These are phyloP conservation scores for Lithohypha guttulata DNA, from an alignment of 2,329 filamentous ascomycete genomes.

Conservation along the genomic window DNA sequence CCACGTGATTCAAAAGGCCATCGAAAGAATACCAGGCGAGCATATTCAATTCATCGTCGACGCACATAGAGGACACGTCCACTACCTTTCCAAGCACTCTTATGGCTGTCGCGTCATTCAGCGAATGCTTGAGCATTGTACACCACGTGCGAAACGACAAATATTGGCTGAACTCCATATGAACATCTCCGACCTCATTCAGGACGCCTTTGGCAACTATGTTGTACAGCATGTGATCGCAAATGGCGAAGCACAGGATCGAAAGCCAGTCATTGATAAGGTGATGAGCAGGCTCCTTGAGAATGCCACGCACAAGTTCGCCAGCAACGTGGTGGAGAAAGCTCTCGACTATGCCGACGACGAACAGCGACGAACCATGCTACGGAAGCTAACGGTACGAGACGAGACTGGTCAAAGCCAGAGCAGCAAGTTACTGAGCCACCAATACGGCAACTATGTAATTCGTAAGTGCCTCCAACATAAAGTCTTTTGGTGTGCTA, in stretches of 20 bases:
- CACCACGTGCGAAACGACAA: conserved; percentile 55
- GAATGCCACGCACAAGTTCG: conserved; percentile 89
- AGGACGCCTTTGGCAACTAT: conserved; percentile 90
- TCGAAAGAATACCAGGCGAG: conserved; percentile 65
- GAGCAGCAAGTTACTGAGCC: conserved; percentile 70
- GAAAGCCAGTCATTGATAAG: conserved; percentile 58
- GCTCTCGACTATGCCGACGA: conserved; percentile 64
- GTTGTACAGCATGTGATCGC: conserved; percentile 87
- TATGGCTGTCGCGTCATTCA: conserved; percentile 93
- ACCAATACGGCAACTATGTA: conserved; percentile 92
- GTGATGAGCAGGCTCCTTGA: conserved; percentile 61
- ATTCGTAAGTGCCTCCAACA: conserved; percentile 59
- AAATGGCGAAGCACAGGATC: conserved; percentile 63
- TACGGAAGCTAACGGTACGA: conserved; percentile 48
- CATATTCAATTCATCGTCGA: conserved; percentile 79
- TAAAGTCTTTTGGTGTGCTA: conserved; percentile 21
- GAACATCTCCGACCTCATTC: conserved; percentile 61
- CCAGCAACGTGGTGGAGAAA: conserved; percentile 94
- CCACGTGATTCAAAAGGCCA: conserved; percentile 90
- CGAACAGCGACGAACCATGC: conserved; percentile 59
- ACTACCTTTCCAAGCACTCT: conserved; percentile 61
- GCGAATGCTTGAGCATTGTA: conserved; percentile 74
- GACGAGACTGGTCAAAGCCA: conserved; percentile 57
- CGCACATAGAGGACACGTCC: conserved; percentile 65
- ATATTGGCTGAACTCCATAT: conserved; percentile 71